A percentile compares a stretch with the other conserved stretches of the same genome.
phyloP scores from a whole-genome alignment of 805 yeast species.

The Candida methanosorbosa region DNA sequence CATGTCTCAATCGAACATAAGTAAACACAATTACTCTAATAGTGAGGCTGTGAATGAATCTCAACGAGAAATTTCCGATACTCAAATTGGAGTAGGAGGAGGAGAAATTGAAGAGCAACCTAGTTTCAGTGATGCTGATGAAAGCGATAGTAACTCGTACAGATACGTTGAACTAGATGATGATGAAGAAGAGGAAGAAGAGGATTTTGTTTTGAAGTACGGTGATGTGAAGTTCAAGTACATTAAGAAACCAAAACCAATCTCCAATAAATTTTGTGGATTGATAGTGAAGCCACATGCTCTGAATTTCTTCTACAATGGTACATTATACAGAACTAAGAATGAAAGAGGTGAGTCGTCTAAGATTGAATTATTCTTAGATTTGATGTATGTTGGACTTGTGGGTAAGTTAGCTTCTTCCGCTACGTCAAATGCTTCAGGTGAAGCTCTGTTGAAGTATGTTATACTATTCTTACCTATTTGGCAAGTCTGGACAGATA shows the following conservation, averaged over 20 bases:
- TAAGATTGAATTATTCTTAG: conserved; percentile 50
- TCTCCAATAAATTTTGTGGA: conserved; percentile 13
- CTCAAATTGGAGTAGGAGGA: no score
- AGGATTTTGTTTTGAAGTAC: conserved; percentile 36
- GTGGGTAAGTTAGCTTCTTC: conserved; percentile 48
- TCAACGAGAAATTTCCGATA: no score
- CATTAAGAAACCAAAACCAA: conserved; percentile 29
- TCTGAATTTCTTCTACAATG: conserved; percentile 51
- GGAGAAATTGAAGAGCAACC: no score
- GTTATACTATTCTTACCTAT: conserved; percentile 45
- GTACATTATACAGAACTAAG: conserved; percentile 44
- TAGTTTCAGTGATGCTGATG: background rate
- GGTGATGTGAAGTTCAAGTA: conserved; percentile 41
- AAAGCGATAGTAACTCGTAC: background rate
- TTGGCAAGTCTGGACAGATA: conserved; percentile 60
- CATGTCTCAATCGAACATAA: no score
- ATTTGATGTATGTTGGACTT: conserved; percentile 56
- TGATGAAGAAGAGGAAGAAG: conserved; percentile 10
- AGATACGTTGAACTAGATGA: conserved; percentile 2
- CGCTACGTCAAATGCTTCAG: conserved; percentile 43
- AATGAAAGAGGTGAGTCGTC: conserved; percentile 42
- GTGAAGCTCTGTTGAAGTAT: conserved; percentile 37
- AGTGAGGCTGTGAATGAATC: no score
- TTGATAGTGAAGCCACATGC: conserved; percentile 49
- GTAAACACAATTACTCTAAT: no score